Evolutionary conservation across 129 eudicot genomes (phyloP).

Genomic region (Arctium lappa): DNA sequence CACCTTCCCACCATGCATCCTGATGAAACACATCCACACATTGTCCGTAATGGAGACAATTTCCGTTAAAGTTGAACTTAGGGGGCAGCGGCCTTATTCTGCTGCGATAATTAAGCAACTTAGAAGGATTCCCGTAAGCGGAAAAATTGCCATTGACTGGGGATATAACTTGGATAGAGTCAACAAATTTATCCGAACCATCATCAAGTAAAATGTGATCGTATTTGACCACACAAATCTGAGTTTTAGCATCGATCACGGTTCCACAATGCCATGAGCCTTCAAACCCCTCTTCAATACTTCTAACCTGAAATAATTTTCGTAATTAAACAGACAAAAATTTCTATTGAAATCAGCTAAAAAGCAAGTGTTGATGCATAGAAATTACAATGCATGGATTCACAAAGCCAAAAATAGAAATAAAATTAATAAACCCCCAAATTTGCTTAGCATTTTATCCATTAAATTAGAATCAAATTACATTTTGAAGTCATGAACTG

Average conservation of each 20-base stretch:
- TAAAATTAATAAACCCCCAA: constrained; percentile 10
- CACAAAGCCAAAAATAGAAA: background rate
- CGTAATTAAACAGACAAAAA: background rate
- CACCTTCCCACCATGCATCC: constrained; percentile 99
- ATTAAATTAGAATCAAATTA: constrained; percentile 12
- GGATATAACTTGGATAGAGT: constrained; percentile 29
- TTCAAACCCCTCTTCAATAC: constrained; percentile 65
- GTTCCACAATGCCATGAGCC: constrained; percentile 81
- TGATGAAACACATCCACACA: constrained; percentile 67
- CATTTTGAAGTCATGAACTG: background rate
- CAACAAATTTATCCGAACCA: constrained; percentile 31
- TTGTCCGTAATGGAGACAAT: constrained; percentile 57
- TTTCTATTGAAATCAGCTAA: background rate
- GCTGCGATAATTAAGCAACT: constrained; percentile 28
- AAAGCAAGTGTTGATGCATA: background rate
- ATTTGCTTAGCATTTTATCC: constrained; percentile 4
- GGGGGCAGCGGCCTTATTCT: constrained; percentile 66
- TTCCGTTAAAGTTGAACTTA: background rate
- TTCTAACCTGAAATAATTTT: constrained; percentile 54
- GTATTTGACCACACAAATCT: constrained; percentile 42
- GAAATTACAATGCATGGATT: constrained; percentile 22
- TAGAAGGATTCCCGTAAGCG: background rate
- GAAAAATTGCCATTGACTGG: constrained; percentile 20
- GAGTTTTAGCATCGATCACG: constrained; percentile 29
- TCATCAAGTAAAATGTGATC: constrained; percentile 40